phyloP scores from a whole-genome alignment of 805 yeast species.

The Suhomyces pyralidae region DNA sequence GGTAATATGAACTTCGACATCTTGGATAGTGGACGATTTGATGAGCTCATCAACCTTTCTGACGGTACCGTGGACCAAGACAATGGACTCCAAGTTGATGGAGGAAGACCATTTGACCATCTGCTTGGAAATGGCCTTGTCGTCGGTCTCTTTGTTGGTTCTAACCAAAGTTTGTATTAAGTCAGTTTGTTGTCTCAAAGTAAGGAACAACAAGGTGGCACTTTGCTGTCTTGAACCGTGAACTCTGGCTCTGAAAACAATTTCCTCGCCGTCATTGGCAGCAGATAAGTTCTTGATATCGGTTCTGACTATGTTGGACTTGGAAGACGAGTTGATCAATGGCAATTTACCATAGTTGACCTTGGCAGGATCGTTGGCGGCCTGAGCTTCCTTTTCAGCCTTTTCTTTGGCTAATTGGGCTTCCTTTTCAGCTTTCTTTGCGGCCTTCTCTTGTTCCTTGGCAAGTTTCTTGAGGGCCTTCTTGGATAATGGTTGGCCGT shows the following conservation, averaged over 20 bases:
- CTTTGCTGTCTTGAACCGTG: slow-evolving; percentile 95
- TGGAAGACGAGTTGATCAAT: slow-evolving; percentile 70
- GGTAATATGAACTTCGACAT: slow-evolving; percentile 75
- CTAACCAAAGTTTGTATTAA: slow-evolving; percentile 82
- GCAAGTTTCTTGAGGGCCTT: slow-evolving; percentile 93
- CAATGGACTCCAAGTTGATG: slow-evolving; percentile 85
- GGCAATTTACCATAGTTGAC: slow-evolving; percentile 89
- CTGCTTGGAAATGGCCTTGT: slow-evolving; percentile 68
- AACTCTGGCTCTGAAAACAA: slow-evolving; percentile 88
- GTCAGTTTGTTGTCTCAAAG: slow-evolving; percentile 86
- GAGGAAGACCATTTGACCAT: slow-evolving; percentile 95
- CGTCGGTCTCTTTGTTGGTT: slow-evolving; percentile 59
- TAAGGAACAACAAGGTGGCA: slow-evolving; percentile 86
- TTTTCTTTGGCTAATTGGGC: slow-evolving; percentile 83
- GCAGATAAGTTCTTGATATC: slow-evolving; percentile 55
- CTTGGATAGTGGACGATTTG: slow-evolving; percentile 88
- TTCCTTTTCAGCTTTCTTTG: slow-evolving; percentile 89
- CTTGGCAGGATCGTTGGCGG: slow-evolving; percentile 81
- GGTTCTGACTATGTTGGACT: slow-evolving; percentile 64
- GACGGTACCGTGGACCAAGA: slow-evolving; percentile 82
- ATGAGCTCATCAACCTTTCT: slow-evolving; percentile 81
- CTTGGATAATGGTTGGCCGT: slow-evolving; percentile 86
- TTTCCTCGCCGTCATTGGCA: slow-evolving; percentile 68
- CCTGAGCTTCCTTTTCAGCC: slow-evolving; percentile 68
- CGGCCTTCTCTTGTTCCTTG: slow-evolving; percentile 88